Percentiles rank a stretch among this genome's conserved stretches.
Evolutionary conservation across 176 grass and related monocot genomes (phyloP).

Genomic region (Bromus sterilis): DNA sequence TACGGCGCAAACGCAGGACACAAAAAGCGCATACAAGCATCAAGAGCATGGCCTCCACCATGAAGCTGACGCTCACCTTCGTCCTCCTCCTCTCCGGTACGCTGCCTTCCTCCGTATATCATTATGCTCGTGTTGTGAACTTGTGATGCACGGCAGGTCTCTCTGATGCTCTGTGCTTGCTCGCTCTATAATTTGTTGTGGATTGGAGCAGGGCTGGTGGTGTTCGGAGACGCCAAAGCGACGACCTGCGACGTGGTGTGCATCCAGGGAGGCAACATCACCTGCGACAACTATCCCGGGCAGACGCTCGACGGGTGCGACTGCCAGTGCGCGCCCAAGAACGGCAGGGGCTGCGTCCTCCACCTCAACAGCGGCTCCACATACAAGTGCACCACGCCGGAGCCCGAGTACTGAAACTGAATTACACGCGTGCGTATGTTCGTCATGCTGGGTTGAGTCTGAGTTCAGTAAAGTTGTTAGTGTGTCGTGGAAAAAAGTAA

Average conservation of each 20-base stretch:
- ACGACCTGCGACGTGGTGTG: not conserved
- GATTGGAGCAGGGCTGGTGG: no score
- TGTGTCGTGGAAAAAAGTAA: not conserved
- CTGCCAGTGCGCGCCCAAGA: conserved; percentile 14
- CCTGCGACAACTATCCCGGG: conserved; percentile 13
- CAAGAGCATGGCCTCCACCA: no score
- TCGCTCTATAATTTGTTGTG: no score
- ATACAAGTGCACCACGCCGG: not conserved
- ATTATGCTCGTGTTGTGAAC: no score
- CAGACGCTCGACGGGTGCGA: conserved; percentile 13
- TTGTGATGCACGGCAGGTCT: no score
- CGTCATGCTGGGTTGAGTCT: not conserved
- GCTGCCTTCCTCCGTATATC: no score
- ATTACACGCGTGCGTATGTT: no score
- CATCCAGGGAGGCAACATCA: conserved; percentile 25
- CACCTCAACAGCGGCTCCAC: not conserved
- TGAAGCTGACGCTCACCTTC: no score
- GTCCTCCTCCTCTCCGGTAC: no score
- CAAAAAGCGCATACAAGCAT: no score
- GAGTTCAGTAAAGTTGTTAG: not conserved
- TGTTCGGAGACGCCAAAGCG: not conserved
- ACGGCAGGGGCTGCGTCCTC: conserved; percentile 28
- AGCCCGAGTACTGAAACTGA: not conserved
- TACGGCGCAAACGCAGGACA: no score
- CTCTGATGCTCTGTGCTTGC: no score